Base-by-base conservation (phyloP, 2,329 filamentous ascomycete genomes). In the Metarhizium album region DNA sequence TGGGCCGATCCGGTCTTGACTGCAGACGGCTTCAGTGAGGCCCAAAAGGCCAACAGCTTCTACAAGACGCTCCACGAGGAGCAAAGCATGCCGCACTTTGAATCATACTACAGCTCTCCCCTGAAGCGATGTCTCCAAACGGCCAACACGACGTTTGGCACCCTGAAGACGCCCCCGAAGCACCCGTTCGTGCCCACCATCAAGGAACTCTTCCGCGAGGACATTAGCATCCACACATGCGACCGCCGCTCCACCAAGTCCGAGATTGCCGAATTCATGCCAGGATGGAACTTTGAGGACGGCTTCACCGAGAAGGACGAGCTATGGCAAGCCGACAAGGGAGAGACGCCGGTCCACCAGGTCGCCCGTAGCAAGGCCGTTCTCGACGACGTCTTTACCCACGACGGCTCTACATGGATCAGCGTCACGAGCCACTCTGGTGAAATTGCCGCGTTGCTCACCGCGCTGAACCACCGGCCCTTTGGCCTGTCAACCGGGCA, bases 1-100 rank as follows among this genome's bases (percentile, higher is more conserved):
- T 87, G 84, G 84, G 71, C 76, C 2, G 84, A 87, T 57, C 73
- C 84, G 1, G 70, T 76, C 13, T 72, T 87, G 42, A 86, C 83
- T 0, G 63, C 70, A 1, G 68, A 67, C 0, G 84, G 84, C 4
- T 60, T 76, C 22, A 60, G 64, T 2, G 80, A 87, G 64, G 80
- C 83, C 3, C 60, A 68, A 47, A 74, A 73, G 50, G 81, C 82
- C 14, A 74, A 80, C 54, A 61, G 60, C 2, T 86, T 84, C 67
- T 85, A 82, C 75, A 67, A 69, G 48, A 62, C 69, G 4, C 72
- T 78, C 49, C 71, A 84, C 8, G 62, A 67, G 3, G 58, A 68
- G 1, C 69, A 79, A 50, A 74, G 73, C 33, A 80, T 84, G 61
- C 78, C 81, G 0, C 68, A 75, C 13, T 84, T 84, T 0, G 68